Percentiles rank a stretch among this genome's conserved stretches.
Conservation (phyloP, 106 monocot genomes). For the Ottelia alismoides region DNA sequence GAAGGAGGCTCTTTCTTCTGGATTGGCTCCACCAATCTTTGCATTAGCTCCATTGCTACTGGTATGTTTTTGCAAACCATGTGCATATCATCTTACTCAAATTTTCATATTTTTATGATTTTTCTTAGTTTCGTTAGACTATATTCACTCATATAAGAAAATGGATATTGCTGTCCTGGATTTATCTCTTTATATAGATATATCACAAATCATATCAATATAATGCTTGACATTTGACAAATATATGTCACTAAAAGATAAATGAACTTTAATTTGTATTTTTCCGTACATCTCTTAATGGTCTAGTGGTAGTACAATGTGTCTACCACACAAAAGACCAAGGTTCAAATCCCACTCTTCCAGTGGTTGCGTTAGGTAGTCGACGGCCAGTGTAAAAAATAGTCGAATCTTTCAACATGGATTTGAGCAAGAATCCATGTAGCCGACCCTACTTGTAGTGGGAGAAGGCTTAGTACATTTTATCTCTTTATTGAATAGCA, state of each 20-base stretch:
- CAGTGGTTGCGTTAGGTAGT: too few species aligned
- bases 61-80: background rate
- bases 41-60: slow-evolving; percentile 14
- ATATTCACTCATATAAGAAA: background rate
- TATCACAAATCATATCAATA: too few species aligned
- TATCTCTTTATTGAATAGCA: background rate
- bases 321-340: too few species aligned
- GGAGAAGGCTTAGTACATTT: background rate
- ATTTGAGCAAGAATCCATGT: background rate
- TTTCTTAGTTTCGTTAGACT: background rate
- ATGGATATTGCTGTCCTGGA: background rate
- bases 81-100: background rate
- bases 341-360: too few species aligned
- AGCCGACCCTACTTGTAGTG: background rate
- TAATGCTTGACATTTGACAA: too few species aligned
- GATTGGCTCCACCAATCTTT: slow-evolving; percentile 79
- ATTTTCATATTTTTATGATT: background rate
- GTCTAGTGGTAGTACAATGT: too few species aligned
- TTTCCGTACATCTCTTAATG: too few species aligned
- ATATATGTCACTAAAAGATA: too few species aligned
- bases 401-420: too few species aligned
- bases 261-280: too few species aligned
- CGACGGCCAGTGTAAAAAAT: too few species aligned
- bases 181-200: background rate
- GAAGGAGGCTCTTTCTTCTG: slow-evolving; percentile 27